Base-by-base conservation (phyloP, 352 stramenopile species). In the Globisporangium takayamanum region DNA sequence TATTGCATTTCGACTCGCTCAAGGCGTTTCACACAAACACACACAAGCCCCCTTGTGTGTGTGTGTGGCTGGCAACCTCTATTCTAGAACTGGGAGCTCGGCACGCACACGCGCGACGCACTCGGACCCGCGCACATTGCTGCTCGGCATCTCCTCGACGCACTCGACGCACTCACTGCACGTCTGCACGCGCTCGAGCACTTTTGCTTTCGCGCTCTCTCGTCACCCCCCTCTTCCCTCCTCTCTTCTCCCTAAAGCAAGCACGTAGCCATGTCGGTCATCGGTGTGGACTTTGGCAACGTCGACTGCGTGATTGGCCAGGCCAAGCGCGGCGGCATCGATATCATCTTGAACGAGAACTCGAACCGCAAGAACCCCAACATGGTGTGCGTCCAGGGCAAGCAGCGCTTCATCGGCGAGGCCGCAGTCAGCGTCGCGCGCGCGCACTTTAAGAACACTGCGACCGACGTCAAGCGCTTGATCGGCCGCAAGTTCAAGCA, bases 291-390 rank as follows among this genome's bases (percentile, higher is more conserved):
- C 79, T 97, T 99, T 69, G 96, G 96, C 60, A 97, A 97, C 72
- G 83, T 96, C 59, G 94, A 98, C 71, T 97, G 91, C 73, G 87
- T 98, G 44, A 98, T 99, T 59, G 95, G 91, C 51, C 92, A 98
- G 67, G 96, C 95, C 57, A 97, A 97, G 66, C 87, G 96, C 65
- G 96, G 96, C 68, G 97, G 96, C 68, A 97, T 99, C 57, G 96
- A 99, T 80, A 98, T 99, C 53, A 97, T 99, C 84, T 81, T 99
- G 37, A 99, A 99, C 87, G 97, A 99, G 68, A 98, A 97, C 74
- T 99, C 94, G 52, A 98, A 99, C 76, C 85, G 97, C 72, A 96
- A 98, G 72, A 99, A 99, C 75, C 94, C 96, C 79, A 93, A 89
- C 69, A 80, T 94, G 67, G 87, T 94, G 45, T 94, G 81, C 67